Evolutionary conservation across 2,329 filamentous ascomycete genomes (phyloP).

Genomic region (Aureobasidium melanogenum): DNA sequence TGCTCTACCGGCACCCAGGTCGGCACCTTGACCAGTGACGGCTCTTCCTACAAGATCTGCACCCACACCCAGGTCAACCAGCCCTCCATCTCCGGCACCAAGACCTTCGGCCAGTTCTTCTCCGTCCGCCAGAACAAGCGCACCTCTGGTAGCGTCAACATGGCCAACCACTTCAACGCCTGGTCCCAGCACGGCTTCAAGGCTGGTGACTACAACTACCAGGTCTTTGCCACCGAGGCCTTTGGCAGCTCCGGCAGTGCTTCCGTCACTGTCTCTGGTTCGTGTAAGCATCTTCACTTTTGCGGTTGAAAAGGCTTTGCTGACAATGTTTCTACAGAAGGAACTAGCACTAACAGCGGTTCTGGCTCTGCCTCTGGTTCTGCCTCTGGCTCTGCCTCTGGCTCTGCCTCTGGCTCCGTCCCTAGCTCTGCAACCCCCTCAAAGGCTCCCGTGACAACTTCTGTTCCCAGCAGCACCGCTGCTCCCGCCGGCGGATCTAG

Average conservation of each 20-base stretch:
- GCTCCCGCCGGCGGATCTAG: background rate
- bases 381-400: background rate
- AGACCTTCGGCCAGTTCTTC: conserved; percentile 48
- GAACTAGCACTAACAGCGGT: background rate
- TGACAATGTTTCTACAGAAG: background rate
- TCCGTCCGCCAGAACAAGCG: conserved; percentile 43
- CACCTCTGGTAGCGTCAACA: conserved; percentile 41
- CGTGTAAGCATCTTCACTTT: background rate
- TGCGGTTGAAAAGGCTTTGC: background rate
- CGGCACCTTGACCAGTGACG: conserved; percentile 44
- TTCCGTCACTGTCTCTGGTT: conserved; percentile 8
- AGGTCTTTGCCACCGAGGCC: conserved; percentile 41
- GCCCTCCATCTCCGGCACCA: conserved; percentile 45
- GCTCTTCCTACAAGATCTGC: conserved; percentile 46
- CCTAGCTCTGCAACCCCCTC: background rate
- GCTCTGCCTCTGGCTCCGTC: background rate
- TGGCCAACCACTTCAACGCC: conserved; percentile 44
- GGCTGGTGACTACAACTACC: conserved; percentile 43
- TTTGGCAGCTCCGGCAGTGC: conserved; percentile 31
- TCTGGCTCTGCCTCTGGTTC: background rate
- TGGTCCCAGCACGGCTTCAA: conserved; percentile 42
- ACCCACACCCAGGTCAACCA: conserved; percentile 35
- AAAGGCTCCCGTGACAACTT: background rate
- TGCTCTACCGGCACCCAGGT: conserved; percentile 31
- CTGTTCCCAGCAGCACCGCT: background rate